Conservation (phyloP, 495 filamentous ascomycete genomes). For the Penicillium atrosanguineum region DNA sequence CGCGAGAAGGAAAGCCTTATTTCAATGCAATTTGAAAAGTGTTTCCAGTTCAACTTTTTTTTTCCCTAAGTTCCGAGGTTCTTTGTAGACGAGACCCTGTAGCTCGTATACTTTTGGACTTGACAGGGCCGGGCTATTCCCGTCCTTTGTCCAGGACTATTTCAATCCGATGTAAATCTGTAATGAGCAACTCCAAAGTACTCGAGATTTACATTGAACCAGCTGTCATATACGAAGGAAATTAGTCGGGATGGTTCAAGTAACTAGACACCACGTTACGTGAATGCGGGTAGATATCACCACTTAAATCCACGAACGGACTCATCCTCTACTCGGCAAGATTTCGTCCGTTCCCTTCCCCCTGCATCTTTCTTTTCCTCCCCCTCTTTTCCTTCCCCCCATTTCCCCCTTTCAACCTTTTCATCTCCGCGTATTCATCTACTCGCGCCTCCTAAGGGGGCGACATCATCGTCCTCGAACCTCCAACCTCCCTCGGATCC, state of each 20-base stretch:
- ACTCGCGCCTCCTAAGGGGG: conserved; percentile 23
- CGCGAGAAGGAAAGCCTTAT: conserved; percentile 28
- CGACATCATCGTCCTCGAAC: conserved; percentile 10
- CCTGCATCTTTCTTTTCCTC: conserved; percentile 9
- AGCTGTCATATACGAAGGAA: too few relatives aligned
- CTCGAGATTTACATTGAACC: too few relatives aligned
- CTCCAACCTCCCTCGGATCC: conserved; percentile 7
- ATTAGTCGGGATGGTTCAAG: neutral
- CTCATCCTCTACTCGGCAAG: conserved; percentile 9
- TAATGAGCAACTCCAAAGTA: too few relatives aligned
- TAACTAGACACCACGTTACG: neutral
- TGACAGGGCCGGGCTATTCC: too few relatives aligned
- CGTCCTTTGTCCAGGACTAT: too few relatives aligned
- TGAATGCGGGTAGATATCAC: conserved; percentile 30
- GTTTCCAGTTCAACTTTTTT: conserved; percentile 1
- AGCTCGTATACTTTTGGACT: too few relatives aligned
- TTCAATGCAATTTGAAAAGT: conserved; percentile 29
- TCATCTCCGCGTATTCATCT: conserved; percentile 7
- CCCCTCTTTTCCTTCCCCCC: conserved; percentile 15
- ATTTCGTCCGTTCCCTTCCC: conserved; percentile 21
- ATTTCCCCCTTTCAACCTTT: conserved; percentile 10
- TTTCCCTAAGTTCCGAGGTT: too few relatives aligned
- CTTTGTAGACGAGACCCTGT: too few relatives aligned
- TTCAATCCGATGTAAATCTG: too few relatives aligned
- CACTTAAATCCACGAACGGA: conserved; percentile 7